These are phyloP conservation scores for Glaciozyma antarctica DNA, from an alignment of 768 basidiomycete species.

Conservation along the genomic window DNA sequence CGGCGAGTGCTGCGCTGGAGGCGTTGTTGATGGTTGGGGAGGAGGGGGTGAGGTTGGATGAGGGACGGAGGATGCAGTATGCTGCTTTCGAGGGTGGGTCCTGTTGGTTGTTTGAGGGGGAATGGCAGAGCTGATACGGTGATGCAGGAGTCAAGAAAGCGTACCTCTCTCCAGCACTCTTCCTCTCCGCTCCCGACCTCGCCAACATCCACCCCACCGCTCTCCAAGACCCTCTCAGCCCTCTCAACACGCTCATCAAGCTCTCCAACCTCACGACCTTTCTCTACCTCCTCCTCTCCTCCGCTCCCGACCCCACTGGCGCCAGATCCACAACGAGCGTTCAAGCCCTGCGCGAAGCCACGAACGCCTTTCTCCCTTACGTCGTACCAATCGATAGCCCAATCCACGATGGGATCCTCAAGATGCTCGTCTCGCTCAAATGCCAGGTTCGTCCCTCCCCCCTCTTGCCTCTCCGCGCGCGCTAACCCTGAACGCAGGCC, in stretches of 20 bases:
- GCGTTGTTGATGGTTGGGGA: not conserved
- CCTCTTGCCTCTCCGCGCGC: not conserved
- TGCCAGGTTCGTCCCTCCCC: not conserved
- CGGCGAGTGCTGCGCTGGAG: not conserved
- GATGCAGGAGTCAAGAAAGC: not conserved
- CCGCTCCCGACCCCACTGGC: not conserved
- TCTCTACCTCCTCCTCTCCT: constrained; percentile 4
- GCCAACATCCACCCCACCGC: not conserved
- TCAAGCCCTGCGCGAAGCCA: not conserved
- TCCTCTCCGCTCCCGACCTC: not conserved
- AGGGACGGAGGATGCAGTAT: not conserved
- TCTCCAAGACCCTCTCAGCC: not conserved
- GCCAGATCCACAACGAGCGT: not conserved
- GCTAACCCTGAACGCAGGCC: not conserved
- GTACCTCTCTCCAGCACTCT: not conserved
- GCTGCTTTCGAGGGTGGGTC: not conserved
- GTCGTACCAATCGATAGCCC: not conserved
- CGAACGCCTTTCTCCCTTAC: not conserved
- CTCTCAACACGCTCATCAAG: not conserved
- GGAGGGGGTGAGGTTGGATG: not conserved
- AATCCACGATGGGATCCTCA: not conserved
- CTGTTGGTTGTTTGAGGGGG: too few species aligned
- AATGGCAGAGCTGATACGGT: too few species aligned
- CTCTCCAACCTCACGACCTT: not conserved
- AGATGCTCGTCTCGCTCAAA: not conserved